Evolutionary conservation across 2,329 filamentous ascomycete species (phyloP), one percentile per base, ranked within the genome.

Genomic region (Colletotrichum magnum): DNA sequence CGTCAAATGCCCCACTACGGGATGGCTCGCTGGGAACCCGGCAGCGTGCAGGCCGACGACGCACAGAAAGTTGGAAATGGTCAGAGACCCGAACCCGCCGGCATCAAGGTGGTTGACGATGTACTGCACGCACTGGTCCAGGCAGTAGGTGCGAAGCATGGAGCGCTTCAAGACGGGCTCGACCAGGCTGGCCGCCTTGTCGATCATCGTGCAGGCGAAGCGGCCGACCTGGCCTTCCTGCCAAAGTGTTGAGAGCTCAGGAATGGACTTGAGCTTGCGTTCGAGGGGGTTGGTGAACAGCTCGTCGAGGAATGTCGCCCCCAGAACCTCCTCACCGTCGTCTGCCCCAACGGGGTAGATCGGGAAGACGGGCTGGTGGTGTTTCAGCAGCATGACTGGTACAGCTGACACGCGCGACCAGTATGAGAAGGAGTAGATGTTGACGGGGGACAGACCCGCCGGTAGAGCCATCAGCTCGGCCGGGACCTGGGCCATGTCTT

Each of bases 351-450:
- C 16, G 10, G 54, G 53, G 13, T 43, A 32, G 5, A 64, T 10
- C 6, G 45, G 43, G 4, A 64, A 64, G 1, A 58, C 21, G 2
- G 54, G 62, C 13, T 64, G 62, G 26, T 64, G 62, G 12, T 64
- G 62, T 12, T 58, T 58, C 24, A 64, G 32, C 24, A 64, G 10
- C 62, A 64, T 64, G 3, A 64, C 54, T 2, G 62, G 53, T 1
- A 64, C 62, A 1, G 62, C 62, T 7, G 62, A 58, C 6, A 64
- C 62, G 1, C 62, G 62, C 5, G 62, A 64, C 62, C 62, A 64
- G 62, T 64, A 58, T 1, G 62, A 58, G 15, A 64, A 64, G 9
- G 62, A 58, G 54, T 64, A 64, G 10, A 64, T 58, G 36, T 64
- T 58, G 54, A 58, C 47, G 3, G 62, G 62, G 2, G 53, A 58